A percentile compares a stretch with the other conserved stretches of the same genome.
These are phyloP conservation scores for Clitopilus hobsonii DNA, from an alignment of 768 basidiomycete species.

Conservation along the genomic window DNA sequence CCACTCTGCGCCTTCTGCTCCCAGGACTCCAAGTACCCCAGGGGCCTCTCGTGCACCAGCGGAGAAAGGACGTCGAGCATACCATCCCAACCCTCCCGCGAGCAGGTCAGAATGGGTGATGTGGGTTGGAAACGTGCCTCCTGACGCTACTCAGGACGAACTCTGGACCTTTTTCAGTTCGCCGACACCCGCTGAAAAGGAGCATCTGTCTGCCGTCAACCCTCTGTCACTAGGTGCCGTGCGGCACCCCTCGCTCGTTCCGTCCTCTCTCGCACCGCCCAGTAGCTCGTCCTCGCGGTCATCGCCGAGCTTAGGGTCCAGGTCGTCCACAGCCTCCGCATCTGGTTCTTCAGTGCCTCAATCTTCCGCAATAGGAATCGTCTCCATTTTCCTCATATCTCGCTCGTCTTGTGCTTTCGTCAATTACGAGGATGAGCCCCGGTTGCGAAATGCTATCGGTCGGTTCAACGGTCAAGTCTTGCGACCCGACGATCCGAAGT, in stretches of 20 bases:
- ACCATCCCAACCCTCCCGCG: slow-evolving; percentile 68
- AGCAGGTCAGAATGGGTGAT: slow-evolving; percentile 90
- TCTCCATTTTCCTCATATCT: slow-evolving; percentile 90
- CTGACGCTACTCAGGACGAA: slow-evolving; percentile 79
- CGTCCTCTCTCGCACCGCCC: not conserved
- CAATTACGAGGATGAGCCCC: slow-evolving; percentile 68
- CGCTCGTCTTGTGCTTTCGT: slow-evolving; percentile 94
- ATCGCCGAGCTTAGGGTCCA: not conserved
- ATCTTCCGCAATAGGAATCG: slow-evolving; percentile 49
- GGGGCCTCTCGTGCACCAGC: not conserved
- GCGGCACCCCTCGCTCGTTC: not conserved
- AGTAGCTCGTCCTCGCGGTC: not conserved
- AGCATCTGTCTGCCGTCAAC: not conserved
- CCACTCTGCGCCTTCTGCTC: not conserved
- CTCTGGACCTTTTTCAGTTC: slow-evolving; percentile 79
- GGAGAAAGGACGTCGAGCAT: slow-evolving; percentile 37
- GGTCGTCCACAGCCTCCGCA: not conserved
- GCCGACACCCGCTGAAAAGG: slow-evolving; percentile 4
- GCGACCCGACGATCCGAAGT: slow-evolving; percentile 66
- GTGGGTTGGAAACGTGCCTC: slow-evolving; percentile 94
- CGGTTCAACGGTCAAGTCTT: slow-evolving; percentile 71
- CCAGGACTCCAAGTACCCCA: not conserved
- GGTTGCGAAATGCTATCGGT: slow-evolving; percentile 62
- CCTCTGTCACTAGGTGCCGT: not conserved
- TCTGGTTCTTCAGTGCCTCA: slow-evolving; percentile 1